Evolutionary conservation across 257 asterid species (phyloP).

Genomic region (Penstemon eatonii): DNA sequence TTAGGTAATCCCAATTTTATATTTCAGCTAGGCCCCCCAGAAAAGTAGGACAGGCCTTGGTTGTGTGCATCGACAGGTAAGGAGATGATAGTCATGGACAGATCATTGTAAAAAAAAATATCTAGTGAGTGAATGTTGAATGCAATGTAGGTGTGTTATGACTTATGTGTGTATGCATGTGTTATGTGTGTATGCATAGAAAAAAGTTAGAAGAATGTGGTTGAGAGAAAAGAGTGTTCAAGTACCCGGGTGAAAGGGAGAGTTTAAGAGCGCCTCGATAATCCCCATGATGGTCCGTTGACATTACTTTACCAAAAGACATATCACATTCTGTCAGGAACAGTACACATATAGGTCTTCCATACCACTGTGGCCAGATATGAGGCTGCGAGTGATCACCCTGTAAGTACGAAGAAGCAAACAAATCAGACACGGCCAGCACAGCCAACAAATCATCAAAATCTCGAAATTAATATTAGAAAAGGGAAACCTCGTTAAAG

Average conservation of each 20-base stretch:
- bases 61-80: no score
- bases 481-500: constrained; percentile 69
- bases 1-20: no score
- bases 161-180: no score
- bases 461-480: constrained; percentile 18
- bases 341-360: constrained; percentile 71
- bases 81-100: background rate
- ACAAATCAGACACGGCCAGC: constrained; percentile 33
- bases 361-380: constrained; percentile 75
- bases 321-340: constrained; percentile 81
- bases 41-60: no score
- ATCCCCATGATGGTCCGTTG: constrained; percentile 63
- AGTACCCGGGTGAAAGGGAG: constrained; percentile 79
- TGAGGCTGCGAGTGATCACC: constrained; percentile 89
- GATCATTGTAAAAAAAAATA: background rate
- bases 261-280: constrained; percentile 70
- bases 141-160: background rate
- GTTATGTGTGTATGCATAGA: no score
- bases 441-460: constrained; percentile 18
- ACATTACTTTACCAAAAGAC: constrained; percentile 66
- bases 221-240: constrained; percentile 15
- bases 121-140: background rate
- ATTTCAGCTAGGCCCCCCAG: no score
- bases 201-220: background rate
- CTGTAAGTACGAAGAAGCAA: constrained; percentile 39